Percentiles rank a stretch among this genome's conserved stretches.
phyloP scores from a whole-genome alignment of 1,284 basidiomycete species.

The Microstroma glucosiphilum region DNA sequence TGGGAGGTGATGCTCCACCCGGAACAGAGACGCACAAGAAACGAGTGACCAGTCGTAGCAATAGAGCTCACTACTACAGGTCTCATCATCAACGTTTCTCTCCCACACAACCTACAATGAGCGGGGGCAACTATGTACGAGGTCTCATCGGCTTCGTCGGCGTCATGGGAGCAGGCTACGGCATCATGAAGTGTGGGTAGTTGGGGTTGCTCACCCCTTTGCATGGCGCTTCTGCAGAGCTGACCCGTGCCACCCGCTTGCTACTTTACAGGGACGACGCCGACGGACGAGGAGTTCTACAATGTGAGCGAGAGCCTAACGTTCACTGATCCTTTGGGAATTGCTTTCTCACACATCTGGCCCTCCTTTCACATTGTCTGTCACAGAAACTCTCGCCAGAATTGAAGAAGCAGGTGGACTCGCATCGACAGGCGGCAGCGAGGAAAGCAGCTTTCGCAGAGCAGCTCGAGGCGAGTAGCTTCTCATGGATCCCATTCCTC shows the following conservation, averaged over 20 bases:
- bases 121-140: too few species aligned
- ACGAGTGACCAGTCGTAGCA: too few species aligned
- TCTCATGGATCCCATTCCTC: not conserved
- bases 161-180: not conserved
- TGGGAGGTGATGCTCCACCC: too few species aligned
- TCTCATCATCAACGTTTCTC: too few species aligned
- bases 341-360: not conserved
- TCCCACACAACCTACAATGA: too few species aligned
- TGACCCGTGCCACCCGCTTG: not conserved
- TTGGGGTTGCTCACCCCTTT: not conserved
- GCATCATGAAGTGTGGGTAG: not conserved
- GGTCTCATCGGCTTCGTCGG: not conserved
- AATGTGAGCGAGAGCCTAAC: not conserved
- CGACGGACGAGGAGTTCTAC: constrained; percentile 2
- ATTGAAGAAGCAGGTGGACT: not conserved
- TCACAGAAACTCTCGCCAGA: not conserved
- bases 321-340: not conserved
- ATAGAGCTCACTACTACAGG: too few species aligned
- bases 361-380: not conserved
- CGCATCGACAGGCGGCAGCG: not conserved
- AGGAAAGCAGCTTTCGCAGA: constrained; percentile 1
- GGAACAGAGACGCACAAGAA: too few species aligned
- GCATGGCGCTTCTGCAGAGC: not conserved
- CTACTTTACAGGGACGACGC: not conserved
- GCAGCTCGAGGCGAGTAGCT: not conserved